Evolutionary conservation across 1,284 basidiomycete species (phyloP).

Genomic region (Microbotryomycetes sp.): DNA sequence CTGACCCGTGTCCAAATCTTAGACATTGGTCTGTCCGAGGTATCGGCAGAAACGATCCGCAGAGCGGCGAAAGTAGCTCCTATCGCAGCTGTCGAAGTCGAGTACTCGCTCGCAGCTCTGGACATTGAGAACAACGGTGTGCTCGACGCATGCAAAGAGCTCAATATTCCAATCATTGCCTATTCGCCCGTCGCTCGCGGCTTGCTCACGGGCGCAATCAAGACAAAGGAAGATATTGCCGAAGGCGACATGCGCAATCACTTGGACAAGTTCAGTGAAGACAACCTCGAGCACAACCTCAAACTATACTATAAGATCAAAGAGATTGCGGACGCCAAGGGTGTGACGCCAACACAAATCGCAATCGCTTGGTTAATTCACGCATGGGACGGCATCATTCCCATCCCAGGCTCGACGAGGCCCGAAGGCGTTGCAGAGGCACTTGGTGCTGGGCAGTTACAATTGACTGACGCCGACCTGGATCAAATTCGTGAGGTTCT

Average conservation of each 20-base stretch:
- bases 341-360: constrained; percentile 52
- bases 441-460: constrained; percentile 33
- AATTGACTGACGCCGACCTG: constrained; percentile 32
- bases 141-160: constrained; percentile 43
- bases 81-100: constrained; percentile 35
- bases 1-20: too few species aligned
- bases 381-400: constrained; percentile 45
- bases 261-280: constrained; percentile 41
- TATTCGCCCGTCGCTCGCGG: constrained; percentile 57
- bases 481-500: constrained; percentile 28
- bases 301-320: constrained; percentile 48
- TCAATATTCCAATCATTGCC: constrained; percentile 52
- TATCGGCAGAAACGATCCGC: constrained; percentile 32
- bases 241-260: constrained; percentile 47
- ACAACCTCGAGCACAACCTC: constrained; percentile 57
- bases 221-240: constrained; percentile 50
- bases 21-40: not conserved
- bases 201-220: constrained; percentile 53
- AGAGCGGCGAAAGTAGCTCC: constrained; percentile 31
- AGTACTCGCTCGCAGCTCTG: constrained; percentile 44
- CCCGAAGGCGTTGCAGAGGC: constrained; percentile 37
- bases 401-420: constrained; percentile 42
- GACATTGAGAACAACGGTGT: constrained; percentile 46
- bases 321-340: constrained; percentile 46
- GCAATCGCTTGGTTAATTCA: constrained; percentile 56